Evolutionary conservation across 768 basidiomycete genomes (phyloP), one percentile per base, ranked within the genome.

Genomic region (Mycena crocata): DNA sequence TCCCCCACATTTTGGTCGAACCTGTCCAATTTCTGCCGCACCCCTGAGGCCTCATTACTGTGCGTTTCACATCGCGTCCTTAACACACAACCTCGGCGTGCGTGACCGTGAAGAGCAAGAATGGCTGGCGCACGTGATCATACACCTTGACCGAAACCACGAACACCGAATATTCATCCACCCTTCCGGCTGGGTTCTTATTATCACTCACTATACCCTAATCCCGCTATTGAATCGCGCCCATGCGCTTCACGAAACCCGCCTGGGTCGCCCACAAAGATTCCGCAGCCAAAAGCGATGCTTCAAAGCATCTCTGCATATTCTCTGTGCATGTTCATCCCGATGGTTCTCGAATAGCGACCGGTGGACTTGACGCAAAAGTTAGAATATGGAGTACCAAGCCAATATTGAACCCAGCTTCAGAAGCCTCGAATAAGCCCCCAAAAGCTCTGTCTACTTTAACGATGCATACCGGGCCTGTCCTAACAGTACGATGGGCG

Each of bases 331-430:
- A 95, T 71, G 94, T 98, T 13, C 96, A 98, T 73, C 97, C 97
- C 0, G 97, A 99, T 74, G 94, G 94, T 68, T 95, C 94, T 23
- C 89, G 97, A 21, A 92, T 99, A 71, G 97, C 98, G n/a, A 99
- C 97, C 1, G 98, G 96, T 31, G 96, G 96, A 2, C 85, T 99
- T 58, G 97, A 99, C 77, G 92, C 94, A 42, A 96, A 96, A 82
- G 90, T 99, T 66, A 92, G 95, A 52, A 94, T 99, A 79, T 99
- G 97, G 97, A 93, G 93, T 67, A 99, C 98, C 0, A 91, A 93
- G 67, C 96, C 98, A 0, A 97, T 99, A 70, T 82, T 99, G n/a
- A 90, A 90, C 68, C 80, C 86, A 17, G 85, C 88, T 45, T 83
- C 93, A 31, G 89, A 93, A 74, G 77, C 80, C 67, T 87, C 90